Evolutionary conservation across 108 stramenopile species (phyloP).

Genomic region (Fistulifera solaris): DNA sequence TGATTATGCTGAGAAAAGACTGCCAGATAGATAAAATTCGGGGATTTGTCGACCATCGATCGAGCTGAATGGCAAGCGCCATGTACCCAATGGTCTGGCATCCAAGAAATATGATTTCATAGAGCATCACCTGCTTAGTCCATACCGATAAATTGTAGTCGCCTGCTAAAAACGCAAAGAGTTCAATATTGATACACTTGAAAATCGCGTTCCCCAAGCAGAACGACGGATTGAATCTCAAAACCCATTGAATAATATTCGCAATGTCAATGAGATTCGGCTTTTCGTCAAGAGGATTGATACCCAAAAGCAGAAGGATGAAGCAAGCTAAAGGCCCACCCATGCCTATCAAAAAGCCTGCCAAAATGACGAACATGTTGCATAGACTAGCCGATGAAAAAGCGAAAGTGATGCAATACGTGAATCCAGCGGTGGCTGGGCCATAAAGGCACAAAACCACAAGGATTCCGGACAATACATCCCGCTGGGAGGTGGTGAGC

Average conservation of each 20-base stretch:
- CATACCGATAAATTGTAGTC: conserved; percentile 42
- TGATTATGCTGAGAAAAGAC: conserved; percentile 22
- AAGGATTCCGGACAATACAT: conserved; percentile 48
- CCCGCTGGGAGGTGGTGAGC: conserved; percentile 47
- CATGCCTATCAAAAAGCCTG: conserved; percentile 87
- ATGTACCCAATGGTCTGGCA: conserved; percentile 62
- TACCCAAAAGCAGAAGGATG: conserved; percentile 45
- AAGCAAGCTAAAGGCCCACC: conserved; percentile 45
- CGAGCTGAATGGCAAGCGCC: conserved; percentile 69
- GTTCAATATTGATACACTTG: conserved; percentile 27
- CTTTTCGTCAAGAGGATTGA: conserved; percentile 26
- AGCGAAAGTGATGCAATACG: conserved; percentile 81
- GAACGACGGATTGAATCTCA: conserved; percentile 50
- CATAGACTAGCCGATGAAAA: conserved; percentile 83
- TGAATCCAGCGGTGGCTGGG: conserved; percentile 86
- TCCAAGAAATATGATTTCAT: conserved; percentile 61
- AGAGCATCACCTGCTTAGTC: conserved; percentile 37
- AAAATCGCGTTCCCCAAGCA: conserved; percentile 26
- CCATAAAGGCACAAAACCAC: conserved; percentile 80
- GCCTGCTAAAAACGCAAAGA: conserved; percentile 27
- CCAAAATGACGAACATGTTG: conserved; percentile 79
- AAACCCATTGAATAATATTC: conserved; percentile 44
- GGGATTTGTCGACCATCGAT: conserved; percentile 61
- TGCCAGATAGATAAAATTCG: conserved; percentile 28
- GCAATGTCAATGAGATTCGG: conserved; percentile 3